Evolutionary conservation across 306 rosid genomes (phyloP), one percentile per base, ranked within the genome.

Genomic region (Gastrolobium bilobum): DNA sequence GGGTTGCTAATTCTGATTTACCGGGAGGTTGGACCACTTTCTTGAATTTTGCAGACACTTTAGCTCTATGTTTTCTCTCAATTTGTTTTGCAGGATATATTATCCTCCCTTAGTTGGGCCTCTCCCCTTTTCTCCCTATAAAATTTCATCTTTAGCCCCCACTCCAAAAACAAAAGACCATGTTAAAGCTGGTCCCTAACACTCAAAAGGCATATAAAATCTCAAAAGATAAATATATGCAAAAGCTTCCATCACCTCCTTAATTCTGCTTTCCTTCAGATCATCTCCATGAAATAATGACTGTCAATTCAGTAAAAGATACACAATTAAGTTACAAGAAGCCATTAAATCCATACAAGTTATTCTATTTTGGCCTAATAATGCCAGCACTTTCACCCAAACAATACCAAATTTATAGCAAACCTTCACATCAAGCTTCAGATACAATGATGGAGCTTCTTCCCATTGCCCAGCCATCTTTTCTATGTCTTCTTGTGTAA

Each of bases 381-480:
- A 57, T 26, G 39, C 13, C 79, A 72, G 68, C 40, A 78, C 37
- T 64, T 68, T 8, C 7, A 53, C 79, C 56, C 72, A 80, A 29
- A 51, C 34, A 63, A 57, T 61, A 61, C 38, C 80, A 73, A 62
- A 68, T 64, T 54, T 50, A 78, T 52, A 78, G 62, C 86, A 75
- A 74, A 94, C 99, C 97, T 92, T 95, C 71, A 71, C 81, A 65
- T 92, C 91, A 81, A 95, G 87, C 86, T 86, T 94, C 86, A 91
- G 78, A 90, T 95, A 93, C 70, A 95, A 76, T 38, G 91, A 78
- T 39, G 97, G 94, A 60, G 96, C 87, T 75, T 92, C 98, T 83
- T 95, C 99, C 99, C 99, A 95, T 74, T 88, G 93, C 66, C 68
- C 78, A 53, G 94, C 91, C 96, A 95, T 91, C 87, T 82, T 91